phyloP scores from a whole-genome alignment of 805 yeast species.

The Pichia exigua region DNA sequence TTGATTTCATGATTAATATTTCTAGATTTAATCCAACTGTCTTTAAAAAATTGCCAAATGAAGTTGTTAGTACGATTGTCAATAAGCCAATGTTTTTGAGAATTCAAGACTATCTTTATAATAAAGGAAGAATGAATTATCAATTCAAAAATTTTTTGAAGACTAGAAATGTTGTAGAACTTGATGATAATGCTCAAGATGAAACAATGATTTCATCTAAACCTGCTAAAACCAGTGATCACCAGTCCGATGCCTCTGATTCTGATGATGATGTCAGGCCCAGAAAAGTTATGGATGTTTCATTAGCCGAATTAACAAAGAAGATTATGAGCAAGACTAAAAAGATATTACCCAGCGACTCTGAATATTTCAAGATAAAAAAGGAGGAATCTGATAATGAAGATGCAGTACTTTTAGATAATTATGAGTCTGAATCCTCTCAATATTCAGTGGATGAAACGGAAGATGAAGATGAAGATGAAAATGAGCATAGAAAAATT shows the following conservation, averaged over 20 bases:
- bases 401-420: not conserved
- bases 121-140: conserved; percentile 19
- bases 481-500: too few relatives aligned
- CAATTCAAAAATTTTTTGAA: conserved; percentile 10
- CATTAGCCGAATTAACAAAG: conserved; percentile 13
- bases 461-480: not conserved
- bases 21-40: conserved; percentile 16
- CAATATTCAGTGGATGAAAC: not conserved
- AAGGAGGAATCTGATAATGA: not conserved
- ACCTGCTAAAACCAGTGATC: not conserved
- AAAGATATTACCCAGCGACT: not conserved
- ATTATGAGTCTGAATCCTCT: not conserved
- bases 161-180: too few relatives aligned
- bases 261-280: not conserved
- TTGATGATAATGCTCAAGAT: not conserved
- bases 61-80: conserved; percentile 9
- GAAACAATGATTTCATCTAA: not conserved
- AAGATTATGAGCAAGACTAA: conserved; percentile 10
- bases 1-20: conserved; percentile 19
- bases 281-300: conserved; percentile 5
- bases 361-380: not conserved
- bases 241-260: not conserved
- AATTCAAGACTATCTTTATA: conserved; percentile 10
- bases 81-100: conserved; percentile 8
- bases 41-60: conserved; percentile 19